phyloP scores from a whole-genome alignment of 805 yeast genomes.

The Teunomyces cretensis region DNA sequence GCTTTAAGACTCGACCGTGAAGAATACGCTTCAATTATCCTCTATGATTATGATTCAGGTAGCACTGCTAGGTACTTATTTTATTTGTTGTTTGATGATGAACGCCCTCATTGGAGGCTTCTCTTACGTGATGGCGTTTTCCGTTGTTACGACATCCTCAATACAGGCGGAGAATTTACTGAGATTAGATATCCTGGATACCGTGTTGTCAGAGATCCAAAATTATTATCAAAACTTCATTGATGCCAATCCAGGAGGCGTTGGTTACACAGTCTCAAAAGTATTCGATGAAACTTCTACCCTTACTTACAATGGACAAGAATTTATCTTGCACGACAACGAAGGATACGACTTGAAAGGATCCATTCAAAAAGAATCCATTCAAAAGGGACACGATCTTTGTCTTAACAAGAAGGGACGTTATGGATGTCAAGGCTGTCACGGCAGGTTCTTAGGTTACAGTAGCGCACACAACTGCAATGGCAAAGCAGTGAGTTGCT shows the following conservation, averaged over 20 bases:
- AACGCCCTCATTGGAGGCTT: not conserved
- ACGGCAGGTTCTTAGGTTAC: too few relatives aligned
- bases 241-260: not conserved
- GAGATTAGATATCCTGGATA: not conserved
- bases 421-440: too few relatives aligned
- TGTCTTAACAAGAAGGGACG: too few relatives aligned
- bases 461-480: too few relatives aligned
- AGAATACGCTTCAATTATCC: conserved; percentile 2
- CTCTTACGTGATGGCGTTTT: not conserved
- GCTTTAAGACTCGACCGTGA: conserved; percentile 3
- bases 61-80: not conserved
- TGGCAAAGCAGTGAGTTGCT: too few relatives aligned
- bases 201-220: not conserved
- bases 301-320: too few relatives aligned
- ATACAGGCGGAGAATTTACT: not conserved
- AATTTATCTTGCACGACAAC: too few relatives aligned
- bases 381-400: too few relatives aligned
- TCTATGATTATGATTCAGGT: conserved; percentile 2
- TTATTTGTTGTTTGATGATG: not conserved
- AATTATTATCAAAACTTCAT: not conserved
- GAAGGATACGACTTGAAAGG: too few relatives aligned
- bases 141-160: not conserved
- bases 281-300: not conserved
- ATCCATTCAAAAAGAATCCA: too few relatives aligned
- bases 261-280: not conserved